These are phyloP conservation scores for Cryptococcus sp. DNA, from an alignment of 1,284 basidiomycete species.

Conservation along the genomic window DNA sequence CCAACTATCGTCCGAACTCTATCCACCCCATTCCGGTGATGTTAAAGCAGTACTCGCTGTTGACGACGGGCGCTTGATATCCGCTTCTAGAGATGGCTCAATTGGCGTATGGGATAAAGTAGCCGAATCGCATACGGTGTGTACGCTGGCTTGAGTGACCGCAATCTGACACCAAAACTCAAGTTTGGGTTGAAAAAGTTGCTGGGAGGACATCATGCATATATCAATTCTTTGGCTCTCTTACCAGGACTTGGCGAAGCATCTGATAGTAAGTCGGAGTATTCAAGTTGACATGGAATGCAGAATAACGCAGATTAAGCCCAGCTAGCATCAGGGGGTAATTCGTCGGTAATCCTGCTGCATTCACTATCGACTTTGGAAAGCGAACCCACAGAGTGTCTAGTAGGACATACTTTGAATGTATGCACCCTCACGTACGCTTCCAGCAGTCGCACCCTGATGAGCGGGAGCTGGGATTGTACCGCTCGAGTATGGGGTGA, in stretches of 20 bases:
- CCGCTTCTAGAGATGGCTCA: constrained; percentile 28
- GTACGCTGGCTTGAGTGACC: no score
- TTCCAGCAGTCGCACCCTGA: constrained; percentile 13
- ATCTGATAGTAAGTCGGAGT: no score
- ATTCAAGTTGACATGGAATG: background rate
- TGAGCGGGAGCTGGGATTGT: constrained; percentile 37
- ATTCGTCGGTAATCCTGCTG: constrained; percentile 31
- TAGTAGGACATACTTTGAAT: constrained; percentile 32
- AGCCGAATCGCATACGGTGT: no score
- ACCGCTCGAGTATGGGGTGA: constrained; percentile 31
- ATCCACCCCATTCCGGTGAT: constrained; percentile 21
- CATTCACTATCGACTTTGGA: constrained; percentile 19
- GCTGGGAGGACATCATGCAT: constrained; percentile 31
- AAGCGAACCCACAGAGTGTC: constrained; percentile 15
- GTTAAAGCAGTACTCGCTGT: constrained; percentile 32
- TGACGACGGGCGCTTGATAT: constrained; percentile 13
- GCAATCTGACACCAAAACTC: background rate
- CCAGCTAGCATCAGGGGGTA: constrained; percentile 31
- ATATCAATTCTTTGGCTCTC: constrained; percentile 35
- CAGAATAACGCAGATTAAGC: constrained; percentile 3
- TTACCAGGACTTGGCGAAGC: constrained; percentile 9
- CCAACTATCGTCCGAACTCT: constrained; percentile 10
- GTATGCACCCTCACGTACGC: constrained; percentile 29
- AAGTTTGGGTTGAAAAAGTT: constrained; percentile 18
- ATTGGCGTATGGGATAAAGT: constrained; percentile 27